Evolutionary conservation across 192 early-diverging fungal species (phyloP), one percentile per base, ranked within the genome.

Genomic region (Coemansia asiatica): DNA sequence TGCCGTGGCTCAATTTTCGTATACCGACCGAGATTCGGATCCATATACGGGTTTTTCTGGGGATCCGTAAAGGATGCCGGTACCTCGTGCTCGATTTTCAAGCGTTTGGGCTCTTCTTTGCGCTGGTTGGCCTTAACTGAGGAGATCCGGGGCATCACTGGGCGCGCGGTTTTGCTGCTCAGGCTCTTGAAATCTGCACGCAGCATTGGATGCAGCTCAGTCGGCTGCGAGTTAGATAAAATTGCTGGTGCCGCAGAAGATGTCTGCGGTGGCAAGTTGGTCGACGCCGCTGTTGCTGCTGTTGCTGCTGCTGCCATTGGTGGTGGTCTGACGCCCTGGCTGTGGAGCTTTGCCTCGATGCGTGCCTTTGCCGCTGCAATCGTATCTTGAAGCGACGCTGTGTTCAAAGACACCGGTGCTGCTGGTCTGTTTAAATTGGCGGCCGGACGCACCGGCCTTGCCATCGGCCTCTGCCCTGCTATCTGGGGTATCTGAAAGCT

Each of bases 1-100:
- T 76, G 44, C 46, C 80, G 70, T 62, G 88, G 76, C 18, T 76
- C 69, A 9, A 66, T 53, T 31, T 69, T 72, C 56, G 25, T 66
- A 60, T 67, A 65, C 2, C 64, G 51, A 4, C 66, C 84, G 26
- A 94, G 68, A 6, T 83, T 80, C 4, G 93, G 85, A 69, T 96
- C 92, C 76, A 83, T 93, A 69, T 97, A 97, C 15, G 95, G 94
- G 58, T 96, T 95, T 72, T 95, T 92, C 6, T 82, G 72, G 0
- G 90, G 84, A 63, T 94, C 90, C 0, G 68, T 63, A 86, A 84
- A 31, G 82, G 86, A 58, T 69, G 75, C 23, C 58, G 63, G 71
- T 68, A 60, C 70, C 64, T 71, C 72, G 46, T 67, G 83, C 62
- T 86, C 81, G 0, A 86, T 66, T 60, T 86, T 85, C 58, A 86